Evolutionary conservation across 2,329 filamentous ascomycete species (phyloP).

Genomic region (Reticulascus tulasneorum): DNA sequence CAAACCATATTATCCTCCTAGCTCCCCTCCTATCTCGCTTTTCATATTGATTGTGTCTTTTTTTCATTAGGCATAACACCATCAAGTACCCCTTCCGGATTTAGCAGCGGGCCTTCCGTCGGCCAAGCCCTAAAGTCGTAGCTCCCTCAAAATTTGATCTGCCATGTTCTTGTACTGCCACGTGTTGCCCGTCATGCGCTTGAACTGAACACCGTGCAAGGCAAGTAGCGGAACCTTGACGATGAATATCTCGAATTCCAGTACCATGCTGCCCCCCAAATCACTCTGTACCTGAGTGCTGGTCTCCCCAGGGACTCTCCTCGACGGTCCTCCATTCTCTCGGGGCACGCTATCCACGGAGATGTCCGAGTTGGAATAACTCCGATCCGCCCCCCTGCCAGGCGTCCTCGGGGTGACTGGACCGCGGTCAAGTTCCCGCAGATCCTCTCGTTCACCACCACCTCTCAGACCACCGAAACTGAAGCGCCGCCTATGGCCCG

Average conservation of each 20-base stretch:
- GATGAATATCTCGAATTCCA: conserved; percentile 94
- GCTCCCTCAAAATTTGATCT: conserved; percentile 83
- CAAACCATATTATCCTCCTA: too few relatives aligned
- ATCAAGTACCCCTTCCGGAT: not conserved
- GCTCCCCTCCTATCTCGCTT: too few relatives aligned
- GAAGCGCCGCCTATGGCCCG: conserved; percentile 70
- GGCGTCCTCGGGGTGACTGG: conserved; percentile 39
- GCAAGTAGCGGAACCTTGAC: conserved; percentile 94
- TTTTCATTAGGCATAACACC: too few relatives aligned
- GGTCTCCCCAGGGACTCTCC: conserved; percentile 74
- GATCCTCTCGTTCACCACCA: conserved; percentile 65
- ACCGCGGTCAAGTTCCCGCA: conserved; percentile 51
- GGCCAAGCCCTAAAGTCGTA: conserved; percentile 69
- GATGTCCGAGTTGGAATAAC: conserved; percentile 82
- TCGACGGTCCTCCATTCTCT: conserved; percentile 46
- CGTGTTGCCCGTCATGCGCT: conserved; percentile 89
- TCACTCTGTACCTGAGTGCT: conserved; percentile 90
- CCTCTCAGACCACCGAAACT: conserved; percentile 69
- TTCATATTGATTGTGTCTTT: too few relatives aligned
- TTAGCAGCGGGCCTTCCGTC: not conserved
- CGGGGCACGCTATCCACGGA: conserved; percentile 70
- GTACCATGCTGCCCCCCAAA: conserved; percentile 74
- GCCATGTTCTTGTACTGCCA: conserved; percentile 99
- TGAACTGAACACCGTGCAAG: conserved; percentile 95
- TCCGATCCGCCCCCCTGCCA: conserved; percentile 57